phyloP scores from a whole-genome alignment of 305 asterid species.

The Rubia occidens region DNA sequence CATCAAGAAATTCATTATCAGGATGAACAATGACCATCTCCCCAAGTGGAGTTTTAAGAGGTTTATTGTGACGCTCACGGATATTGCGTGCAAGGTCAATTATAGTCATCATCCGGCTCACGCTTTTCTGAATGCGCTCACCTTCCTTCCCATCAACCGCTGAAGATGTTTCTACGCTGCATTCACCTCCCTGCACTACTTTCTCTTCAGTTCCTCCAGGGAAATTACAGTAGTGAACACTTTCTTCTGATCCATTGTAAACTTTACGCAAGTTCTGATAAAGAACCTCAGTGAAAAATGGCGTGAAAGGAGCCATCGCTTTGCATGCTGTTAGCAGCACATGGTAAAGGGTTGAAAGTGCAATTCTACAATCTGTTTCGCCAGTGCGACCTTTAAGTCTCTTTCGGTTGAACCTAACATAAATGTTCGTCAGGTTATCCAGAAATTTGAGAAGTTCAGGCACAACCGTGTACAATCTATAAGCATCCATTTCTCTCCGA shows the following conservation, averaged over 20 bases:
- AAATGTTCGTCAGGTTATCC: conserved; percentile 81
- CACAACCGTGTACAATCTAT: conserved; percentile 82
- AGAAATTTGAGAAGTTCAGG: conserved; percentile 82
- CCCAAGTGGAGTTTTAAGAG: conserved; percentile 78
- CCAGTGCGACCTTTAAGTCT: conserved; percentile 92
- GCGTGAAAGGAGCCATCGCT: conserved; percentile 96
- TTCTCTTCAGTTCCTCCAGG: conserved; percentile 73
- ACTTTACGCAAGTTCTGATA: conserved; percentile 80
- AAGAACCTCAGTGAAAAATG: conserved; percentile 87
- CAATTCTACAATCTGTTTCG: conserved; percentile 80
- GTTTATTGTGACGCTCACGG: conserved; percentile 87
- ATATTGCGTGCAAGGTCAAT: conserved; percentile 92
- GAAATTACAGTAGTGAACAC: conserved; percentile 81
- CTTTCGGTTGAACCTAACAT: conserved; percentile 85
- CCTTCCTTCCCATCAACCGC: conserved; percentile 75
- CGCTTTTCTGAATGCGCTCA: conserved; percentile 91
- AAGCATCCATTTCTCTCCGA: conserved; percentile 91
- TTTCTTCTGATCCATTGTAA: conserved; percentile 58
- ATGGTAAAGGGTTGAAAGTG: conserved; percentile 83
- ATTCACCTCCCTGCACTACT: conserved; percentile 54
- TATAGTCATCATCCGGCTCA: conserved; percentile 71
- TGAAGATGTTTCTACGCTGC: conserved; percentile 27
- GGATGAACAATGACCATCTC: conserved; percentile 95
- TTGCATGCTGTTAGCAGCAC: conserved; percentile 89
- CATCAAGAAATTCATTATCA: conserved; percentile 72